Base-by-base conservation (phyloP, 768 basidiomycete species). In the Kwoniella sp. region DNA sequence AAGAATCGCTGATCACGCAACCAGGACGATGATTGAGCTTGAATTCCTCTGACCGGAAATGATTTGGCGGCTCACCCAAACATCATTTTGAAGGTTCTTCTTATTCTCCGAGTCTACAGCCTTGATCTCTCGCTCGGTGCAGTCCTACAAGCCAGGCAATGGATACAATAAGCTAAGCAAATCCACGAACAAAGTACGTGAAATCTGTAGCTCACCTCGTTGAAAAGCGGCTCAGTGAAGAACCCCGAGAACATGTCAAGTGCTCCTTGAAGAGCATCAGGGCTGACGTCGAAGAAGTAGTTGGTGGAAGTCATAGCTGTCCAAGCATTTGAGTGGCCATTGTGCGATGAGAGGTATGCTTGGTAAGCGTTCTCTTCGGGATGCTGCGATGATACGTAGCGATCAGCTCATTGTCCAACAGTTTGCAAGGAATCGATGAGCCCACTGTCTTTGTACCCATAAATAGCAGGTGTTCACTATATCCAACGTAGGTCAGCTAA, bases 301-400 rank as follows among this genome's bases (percentile, higher is more conserved):
- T 92, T 94, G 48, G 96, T 99, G 77, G 92, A 92, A 22, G 88
- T 87, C 30, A 93, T 88, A 1, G 89, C 87, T 1, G 96, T 99
- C 80, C 88, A 97, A 1, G 96, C 96, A 77, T 99, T 99, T 3
- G 91, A 92, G 51, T 79, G 71, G 36, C 84, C 83, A 17, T 93
- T 92, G 64, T 92, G 77, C 15, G 79, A 68, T 1, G 81, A 76
- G 10, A 84, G 78, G 68, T 79, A 84, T 63, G 77, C 88, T 36
- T 87, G 88, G 79, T 98, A 99, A 67, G 94, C 96, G 74, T 96
- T 98, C 79, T 99, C 96, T 60, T 85, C 84, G 3, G 78, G 80
- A 58, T 69, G 77, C 65, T 76, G 33, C 13, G 13, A 53, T 5
- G 17, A 24, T 29, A 7, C 8, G 33, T 47, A 29, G 25, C 26